A percentile compares a stretch with the other conserved stretches of the same genome.
Evolutionary conservation across 495 filamentous ascomycete species (phyloP).

Genomic region (Saxophila tyrrhenica): DNA sequence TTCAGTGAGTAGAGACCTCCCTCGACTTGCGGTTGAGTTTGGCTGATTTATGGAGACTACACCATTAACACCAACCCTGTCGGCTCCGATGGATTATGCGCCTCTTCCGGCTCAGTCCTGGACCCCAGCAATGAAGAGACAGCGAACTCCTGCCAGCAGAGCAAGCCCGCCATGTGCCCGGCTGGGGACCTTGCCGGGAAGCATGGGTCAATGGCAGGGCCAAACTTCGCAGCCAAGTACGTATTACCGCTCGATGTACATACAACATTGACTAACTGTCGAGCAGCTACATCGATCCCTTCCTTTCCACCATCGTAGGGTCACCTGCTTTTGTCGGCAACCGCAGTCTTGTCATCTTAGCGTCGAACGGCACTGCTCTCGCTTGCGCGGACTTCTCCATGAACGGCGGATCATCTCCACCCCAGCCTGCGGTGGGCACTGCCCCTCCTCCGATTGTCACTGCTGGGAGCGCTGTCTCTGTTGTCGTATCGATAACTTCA

Average conservation of each 20-base stretch:
- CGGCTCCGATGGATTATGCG: slow-evolving; percentile 67
- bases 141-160: slow-evolving; percentile 43
- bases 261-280: background rate
- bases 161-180: slow-evolving; percentile 57
- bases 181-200: slow-evolving; percentile 79
- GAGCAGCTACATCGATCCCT: slow-evolving; percentile 51
- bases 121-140: slow-evolving; percentile 59
- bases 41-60: slow-evolving; percentile 47
- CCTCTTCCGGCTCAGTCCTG: slow-evolving; percentile 44
- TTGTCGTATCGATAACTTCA: background rate
- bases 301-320: slow-evolving; percentile 49
- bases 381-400: slow-evolving; percentile 59
- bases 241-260: background rate
- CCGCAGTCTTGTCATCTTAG: slow-evolving; percentile 67
- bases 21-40: background rate
- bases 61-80: slow-evolving; percentile 72
- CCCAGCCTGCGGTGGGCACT: background rate
- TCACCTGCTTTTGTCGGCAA: slow-evolving; percentile 64
- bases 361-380: slow-evolving; percentile 56
- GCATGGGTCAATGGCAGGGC: slow-evolving; percentile 51
- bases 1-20: slow-evolving; percentile 42
- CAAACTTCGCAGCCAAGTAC: slow-evolving; percentile 28
- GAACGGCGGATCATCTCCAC: background rate
- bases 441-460: background rate
- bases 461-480: background rate